phyloP scores from a whole-genome alignment of 1,284 basidiomycete species.

The Trichosporon faecale region DNA sequence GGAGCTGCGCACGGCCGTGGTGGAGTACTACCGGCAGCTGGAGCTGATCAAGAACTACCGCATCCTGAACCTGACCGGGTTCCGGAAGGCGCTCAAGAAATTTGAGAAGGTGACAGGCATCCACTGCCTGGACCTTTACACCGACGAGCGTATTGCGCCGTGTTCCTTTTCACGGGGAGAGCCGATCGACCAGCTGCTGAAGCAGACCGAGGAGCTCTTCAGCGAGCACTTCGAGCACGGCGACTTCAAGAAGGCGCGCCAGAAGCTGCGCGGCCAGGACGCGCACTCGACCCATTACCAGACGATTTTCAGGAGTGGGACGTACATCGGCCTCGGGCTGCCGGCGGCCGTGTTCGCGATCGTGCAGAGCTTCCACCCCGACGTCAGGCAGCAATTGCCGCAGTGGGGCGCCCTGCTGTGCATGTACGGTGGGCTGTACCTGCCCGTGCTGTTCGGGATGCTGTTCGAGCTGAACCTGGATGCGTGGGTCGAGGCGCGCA shows the following conservation, averaged over 20 bases:
- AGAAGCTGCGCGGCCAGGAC: slow-evolving; percentile 62
- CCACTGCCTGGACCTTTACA: slow-evolving; percentile 65
- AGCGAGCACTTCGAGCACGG: slow-evolving; percentile 74
- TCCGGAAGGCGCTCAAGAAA: slow-evolving; percentile 88
- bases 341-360: slow-evolving; percentile 71
- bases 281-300: slow-evolving; percentile 67
- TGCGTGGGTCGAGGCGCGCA: slow-evolving; percentile 70
- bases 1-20: slow-evolving; percentile 72
- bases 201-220: slow-evolving; percentile 70
- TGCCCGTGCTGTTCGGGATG: slow-evolving; percentile 74
- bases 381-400: slow-evolving; percentile 62
- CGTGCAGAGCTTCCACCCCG: slow-evolving; percentile 62
- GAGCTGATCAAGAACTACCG: slow-evolving; percentile 84
- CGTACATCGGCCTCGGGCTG: slow-evolving; percentile 71
- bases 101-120: slow-evolving; percentile 75
- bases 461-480: slow-evolving; percentile 76
- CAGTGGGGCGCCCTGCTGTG: slow-evolving; percentile 72
- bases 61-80: slow-evolving; percentile 81
- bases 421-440: slow-evolving; percentile 71
- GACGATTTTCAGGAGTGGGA: slow-evolving; percentile 70
- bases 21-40: slow-evolving; percentile 76
- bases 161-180: slow-evolving; percentile 57
- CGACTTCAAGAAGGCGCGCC: slow-evolving; percentile 73
- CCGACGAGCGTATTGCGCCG: slow-evolving; percentile 64
- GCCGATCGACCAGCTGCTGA: slow-evolving; percentile 64